Base-by-base conservation (phyloP, 2,329 filamentous ascomycete species). In the Xylariales sp. region DNA sequence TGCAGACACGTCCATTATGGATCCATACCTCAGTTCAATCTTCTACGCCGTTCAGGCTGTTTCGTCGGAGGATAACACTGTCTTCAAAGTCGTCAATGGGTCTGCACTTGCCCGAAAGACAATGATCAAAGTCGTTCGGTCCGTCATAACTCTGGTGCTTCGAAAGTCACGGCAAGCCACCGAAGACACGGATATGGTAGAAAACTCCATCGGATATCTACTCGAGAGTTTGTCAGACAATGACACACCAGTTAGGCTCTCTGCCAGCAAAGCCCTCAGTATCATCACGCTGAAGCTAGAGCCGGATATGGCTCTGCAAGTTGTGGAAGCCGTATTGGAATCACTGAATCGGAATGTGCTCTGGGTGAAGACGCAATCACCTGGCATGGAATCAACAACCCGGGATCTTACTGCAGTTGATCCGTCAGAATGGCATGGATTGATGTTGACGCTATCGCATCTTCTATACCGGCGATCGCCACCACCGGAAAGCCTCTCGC, bases 211-310 rank as follows among this genome's bases (percentile, higher is more conserved):
- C 51, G 86, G 89, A 40, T 82, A 86, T 54, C 73, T 96, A 3
- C 73, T 98, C 3, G 83, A 88, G 45, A 75, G 77, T 10, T 69
- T 97, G 1, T 81, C 81, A 2, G 93, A 98, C 60, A 86, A 87
- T 46, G 90, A 97, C 55, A 96, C 90, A 0, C 88, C 89, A 1
- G 90, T 98, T 10, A 76, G 93, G 27, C 79, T 95, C 53, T 86
- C 91, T 22, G 88, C 91, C 15, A 95, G 89, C 61, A 98, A 98
- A 65, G 86, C 89, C 4, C 76, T 97, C 32, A 95, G 89, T 61
- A 76, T 95, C 40, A 81, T 97, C 50, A 84, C 90, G 0, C 69
- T 94, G 38, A 90, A 86, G 50, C 66, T 98, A 6, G 80, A 89
- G 32, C 64, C 78, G 0, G 84, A 84, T 16, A 89, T 96, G 84